phyloP scores from a whole-genome alignment of 306 rosid species.

The Acacia crassicarpa region DNA sequence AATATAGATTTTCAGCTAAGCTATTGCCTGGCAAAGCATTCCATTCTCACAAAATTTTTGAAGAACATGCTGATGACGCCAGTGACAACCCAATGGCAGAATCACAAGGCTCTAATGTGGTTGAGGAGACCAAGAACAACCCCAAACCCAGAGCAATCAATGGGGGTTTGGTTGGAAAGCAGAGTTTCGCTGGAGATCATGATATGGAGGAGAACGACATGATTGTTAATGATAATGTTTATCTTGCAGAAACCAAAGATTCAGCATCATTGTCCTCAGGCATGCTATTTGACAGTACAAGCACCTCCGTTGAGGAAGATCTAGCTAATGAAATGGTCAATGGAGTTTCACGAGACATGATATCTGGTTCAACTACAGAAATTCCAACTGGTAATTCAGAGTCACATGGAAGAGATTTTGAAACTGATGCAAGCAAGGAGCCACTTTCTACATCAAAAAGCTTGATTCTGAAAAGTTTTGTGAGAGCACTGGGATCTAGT shows the following conservation, averaged over 20 bases:
- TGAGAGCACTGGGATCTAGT: conserved; percentile 38
- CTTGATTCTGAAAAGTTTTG: conserved; percentile 38
- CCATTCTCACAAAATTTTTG: conserved; percentile 18
- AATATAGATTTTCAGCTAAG: conserved; percentile 19
- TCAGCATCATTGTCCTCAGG: conserved; percentile 28
- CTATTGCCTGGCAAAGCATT: conserved; percentile 34
- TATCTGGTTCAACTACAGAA: conserved; percentile 30
- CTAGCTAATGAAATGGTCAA: conserved; percentile 27
- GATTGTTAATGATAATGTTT: conserved; percentile 10
- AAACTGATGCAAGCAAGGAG: conserved; percentile 29
- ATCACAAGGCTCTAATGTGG: conserved; percentile 25
- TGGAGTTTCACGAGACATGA: conserved; percentile 33
- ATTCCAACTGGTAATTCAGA: conserved; percentile 29
- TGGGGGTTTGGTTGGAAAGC: conserved; percentile 34
- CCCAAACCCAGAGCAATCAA: conserved; percentile 28
- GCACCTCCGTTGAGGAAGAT: conserved; percentile 44
- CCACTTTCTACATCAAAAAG: conserved; percentile 30
- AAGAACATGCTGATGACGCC: conserved; percentile 26
- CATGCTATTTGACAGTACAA: conserved; percentile 31
- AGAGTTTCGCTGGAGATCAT: conserved; percentile 20
- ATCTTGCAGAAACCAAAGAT: conserved; percentile 34
- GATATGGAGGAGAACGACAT: conserved; percentile 27
- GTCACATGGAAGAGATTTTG: conserved; percentile 29
- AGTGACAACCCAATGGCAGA: conserved; percentile 28
- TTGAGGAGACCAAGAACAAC: conserved; percentile 23